phyloP scores from a whole-genome alignment of 1,284 basidiomycete genomes.

The Agroathelia rolfsii region DNA sequence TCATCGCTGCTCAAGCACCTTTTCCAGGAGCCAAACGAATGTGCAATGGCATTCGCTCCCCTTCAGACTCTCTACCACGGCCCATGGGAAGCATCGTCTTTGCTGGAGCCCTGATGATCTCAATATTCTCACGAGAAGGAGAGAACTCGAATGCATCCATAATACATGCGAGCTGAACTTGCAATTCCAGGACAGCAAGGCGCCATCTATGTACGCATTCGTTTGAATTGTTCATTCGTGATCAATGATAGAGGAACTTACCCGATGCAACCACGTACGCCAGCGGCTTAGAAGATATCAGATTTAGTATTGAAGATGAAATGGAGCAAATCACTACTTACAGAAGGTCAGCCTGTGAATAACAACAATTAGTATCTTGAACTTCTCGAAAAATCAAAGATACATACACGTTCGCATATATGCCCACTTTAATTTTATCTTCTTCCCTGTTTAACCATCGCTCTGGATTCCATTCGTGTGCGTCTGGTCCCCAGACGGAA shows the following conservation, averaged over 20 bases:
- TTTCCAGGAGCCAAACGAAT: too few relatives aligned
- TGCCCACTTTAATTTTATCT: slow-evolving; percentile 33
- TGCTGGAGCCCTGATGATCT: slow-evolving; percentile 14
- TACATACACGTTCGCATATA: slow-evolving; percentile 42
- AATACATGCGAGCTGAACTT: slow-evolving; percentile 15
- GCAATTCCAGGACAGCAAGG: slow-evolving; percentile 17
- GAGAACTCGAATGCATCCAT: slow-evolving; percentile 17
- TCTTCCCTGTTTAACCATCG: slow-evolving; percentile 32
- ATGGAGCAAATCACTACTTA: too few relatives aligned
- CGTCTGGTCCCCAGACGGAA: slow-evolving; percentile 45
- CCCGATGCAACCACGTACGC: slow-evolving; percentile 16
- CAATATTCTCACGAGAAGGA: slow-evolving; percentile 11
- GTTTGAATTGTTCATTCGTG: neutral
- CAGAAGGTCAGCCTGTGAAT: slow-evolving; percentile 16
- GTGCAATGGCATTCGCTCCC: slow-evolving; percentile 12
- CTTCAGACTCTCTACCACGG: slow-evolving; percentile 12
- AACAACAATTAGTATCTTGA: neutral
- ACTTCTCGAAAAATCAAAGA: slow-evolving; percentile 1
- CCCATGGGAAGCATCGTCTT: slow-evolving; percentile 17
- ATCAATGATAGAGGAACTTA: slow-evolving; percentile 5
- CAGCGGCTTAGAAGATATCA: slow-evolving; percentile 12
- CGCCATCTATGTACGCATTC: slow-evolving; percentile 11
- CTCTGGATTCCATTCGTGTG: slow-evolving; percentile 38
- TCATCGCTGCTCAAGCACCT: too few relatives aligned
- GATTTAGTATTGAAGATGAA: too few relatives aligned